These are phyloP conservation scores for Cryptococcus sp. DNA, from an alignment of 1,284 basidiomycete genomes.

Conservation along the genomic window DNA sequence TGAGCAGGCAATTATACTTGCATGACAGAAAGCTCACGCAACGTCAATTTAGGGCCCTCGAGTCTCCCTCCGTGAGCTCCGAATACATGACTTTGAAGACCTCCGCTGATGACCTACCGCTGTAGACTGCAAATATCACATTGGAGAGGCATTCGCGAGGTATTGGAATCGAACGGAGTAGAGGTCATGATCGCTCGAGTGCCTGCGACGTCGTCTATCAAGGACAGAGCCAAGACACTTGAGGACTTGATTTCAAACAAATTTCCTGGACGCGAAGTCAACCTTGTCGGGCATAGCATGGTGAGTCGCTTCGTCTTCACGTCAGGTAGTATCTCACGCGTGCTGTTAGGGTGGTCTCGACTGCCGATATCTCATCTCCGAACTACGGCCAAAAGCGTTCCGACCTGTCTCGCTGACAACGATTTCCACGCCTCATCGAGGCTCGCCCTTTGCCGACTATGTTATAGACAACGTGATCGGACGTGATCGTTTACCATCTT, in stretches of 20 bases:
- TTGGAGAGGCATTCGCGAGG: slow-evolving; percentile 93
- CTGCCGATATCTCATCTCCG: slow-evolving; percentile 72
- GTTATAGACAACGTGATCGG: slow-evolving; percentile 78
- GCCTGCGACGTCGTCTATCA: slow-evolving; percentile 81
- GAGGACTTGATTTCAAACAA: slow-evolving; percentile 73
- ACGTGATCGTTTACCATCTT: slow-evolving; percentile 54
- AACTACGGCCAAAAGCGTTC: slow-evolving; percentile 55
- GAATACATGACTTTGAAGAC: not conserved
- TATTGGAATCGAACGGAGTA: slow-evolving; percentile 80
- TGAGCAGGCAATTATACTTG: not conserved
- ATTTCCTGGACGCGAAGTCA: slow-evolving; percentile 78
- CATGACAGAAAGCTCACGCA: not conserved
- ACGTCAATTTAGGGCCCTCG: slow-evolving; percentile 19
- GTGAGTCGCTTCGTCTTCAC: slow-evolving; percentile 51
- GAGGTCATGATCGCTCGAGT: slow-evolving; percentile 90
- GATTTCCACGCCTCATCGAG: slow-evolving; percentile 87
- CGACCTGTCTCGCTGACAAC: slow-evolving; percentile 80
- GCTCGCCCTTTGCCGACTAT: slow-evolving; percentile 90
- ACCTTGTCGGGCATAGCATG: slow-evolving; percentile 94
- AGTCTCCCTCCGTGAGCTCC: slow-evolving; percentile 34
- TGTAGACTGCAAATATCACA: slow-evolving; percentile 79
- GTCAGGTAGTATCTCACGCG: not conserved
- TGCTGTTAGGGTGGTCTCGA: slow-evolving; percentile 78
- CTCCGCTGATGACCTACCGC: slow-evolving; percentile 48
- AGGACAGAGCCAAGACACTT: slow-evolving; percentile 84